A percentile compares a stretch with the other conserved stretches of the same genome.
Conservation (phyloP, 2,329 filamentous ascomycete species). For the Truncatella angustata region DNA sequence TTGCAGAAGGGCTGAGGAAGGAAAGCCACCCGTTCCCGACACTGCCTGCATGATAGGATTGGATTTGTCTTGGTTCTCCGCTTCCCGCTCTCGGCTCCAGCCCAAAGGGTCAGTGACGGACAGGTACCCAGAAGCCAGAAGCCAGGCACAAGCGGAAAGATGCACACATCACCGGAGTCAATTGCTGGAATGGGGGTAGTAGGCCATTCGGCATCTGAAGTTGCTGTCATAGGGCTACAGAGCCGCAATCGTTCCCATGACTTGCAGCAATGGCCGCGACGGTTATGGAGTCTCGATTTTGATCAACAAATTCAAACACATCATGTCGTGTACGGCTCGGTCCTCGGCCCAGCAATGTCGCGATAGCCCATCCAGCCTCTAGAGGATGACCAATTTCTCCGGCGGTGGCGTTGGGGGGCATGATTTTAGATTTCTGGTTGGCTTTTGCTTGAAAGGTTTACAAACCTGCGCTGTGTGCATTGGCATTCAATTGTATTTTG, state of each 20-base stretch:
- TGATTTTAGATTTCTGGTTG: too few species aligned
- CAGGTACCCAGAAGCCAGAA: neutral
- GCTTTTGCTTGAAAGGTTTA: too few species aligned
- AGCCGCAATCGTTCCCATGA: neutral
- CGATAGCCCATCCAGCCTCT: neutral
- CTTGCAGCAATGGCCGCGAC: neutral
- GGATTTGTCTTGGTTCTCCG: conserved; percentile 12
- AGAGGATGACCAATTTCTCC: too few species aligned
- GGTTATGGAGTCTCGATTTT: neutral
- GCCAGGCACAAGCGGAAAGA: conserved; percentile 1
- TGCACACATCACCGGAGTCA: conserved; percentile 1
- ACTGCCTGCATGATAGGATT: neutral
- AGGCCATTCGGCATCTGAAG: neutral
- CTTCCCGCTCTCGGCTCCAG: conserved; percentile 10
- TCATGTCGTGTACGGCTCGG: neutral
- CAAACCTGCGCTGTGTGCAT: too few species aligned
- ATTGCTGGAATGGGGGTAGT: conserved; percentile 9
- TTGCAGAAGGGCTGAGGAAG: conserved; percentile 9
- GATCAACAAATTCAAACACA: too few species aligned
- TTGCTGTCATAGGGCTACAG: neutral
- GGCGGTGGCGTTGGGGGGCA: neutral
- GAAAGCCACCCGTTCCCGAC: neutral
- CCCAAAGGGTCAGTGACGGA: conserved; percentile 10
- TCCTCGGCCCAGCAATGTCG: neutral
- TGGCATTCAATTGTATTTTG: too few species aligned